Evolutionary conservation across 495 filamentous ascomycete genomes (phyloP), one percentile per base, ranked within the genome.

Genomic region (Hamigera avellanea): DNA sequence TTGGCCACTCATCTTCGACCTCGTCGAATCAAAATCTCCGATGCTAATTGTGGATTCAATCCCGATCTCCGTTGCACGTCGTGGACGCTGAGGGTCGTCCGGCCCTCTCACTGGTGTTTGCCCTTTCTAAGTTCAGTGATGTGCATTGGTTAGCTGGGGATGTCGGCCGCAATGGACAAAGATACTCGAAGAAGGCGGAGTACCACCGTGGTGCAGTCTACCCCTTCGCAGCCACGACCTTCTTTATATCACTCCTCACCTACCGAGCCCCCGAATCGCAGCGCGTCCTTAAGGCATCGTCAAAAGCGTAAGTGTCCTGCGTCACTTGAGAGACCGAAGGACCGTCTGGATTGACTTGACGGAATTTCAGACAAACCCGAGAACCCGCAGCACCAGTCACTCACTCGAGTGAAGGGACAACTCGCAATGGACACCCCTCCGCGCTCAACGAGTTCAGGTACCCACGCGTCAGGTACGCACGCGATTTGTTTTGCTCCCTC

Each of bases 371-470:
- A 42, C 26, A 46, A 32, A 23, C 36, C 50, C 5, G 49, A 53
- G 9, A 52, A 52, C 41, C 53, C 49, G 23, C 46, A 55, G 27
- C 61, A 61, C 32, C 50, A 48, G 17, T 58, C 59, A 7, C 46
- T 65, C 31, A 46, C 45, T 18, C 61, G 61, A 23, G 50, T 62
- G 18, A 65, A 62, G 43, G 59, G 57, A 21, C 45, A 48, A 36
- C 35, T 31, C 42, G 42, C 53, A 26, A 65, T 65, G 61, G 52
- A 60, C 36, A 57, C 58, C n/a, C 54, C 56, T 19, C 58, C 53
- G 16, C 51, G 40, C 7, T 12, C 7, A 17, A 48, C 39, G 26
- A 45, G 39, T 14, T 42, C 34, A 33, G 43, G 49, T 53, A 31
- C 34, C 19, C 19, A 16, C n/a, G n/a, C n/a, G n/a, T n/a, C 23